Evolutionary conservation across 1,284 basidiomycete species (phyloP).

Genomic region (Tylopilus sp.): DNA sequence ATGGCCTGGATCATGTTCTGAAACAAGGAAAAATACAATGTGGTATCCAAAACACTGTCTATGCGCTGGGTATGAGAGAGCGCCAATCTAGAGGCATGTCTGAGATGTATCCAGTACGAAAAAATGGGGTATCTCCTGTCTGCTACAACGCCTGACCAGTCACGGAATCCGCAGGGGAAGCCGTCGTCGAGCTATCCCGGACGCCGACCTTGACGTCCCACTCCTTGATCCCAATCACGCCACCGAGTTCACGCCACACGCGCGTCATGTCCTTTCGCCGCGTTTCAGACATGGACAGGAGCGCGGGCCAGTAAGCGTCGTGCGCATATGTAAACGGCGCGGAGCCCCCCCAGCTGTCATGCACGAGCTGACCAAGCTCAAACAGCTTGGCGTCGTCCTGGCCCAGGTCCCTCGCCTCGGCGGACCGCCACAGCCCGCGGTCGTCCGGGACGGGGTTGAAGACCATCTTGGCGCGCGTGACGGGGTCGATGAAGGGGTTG

Average conservation of each 20-base stretch:
- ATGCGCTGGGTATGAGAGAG: not conserved
- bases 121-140: not conserved
- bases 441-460: constrained; percentile 53
- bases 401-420: constrained; percentile 18
- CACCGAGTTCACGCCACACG: constrained; percentile 63
- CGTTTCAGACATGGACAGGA: constrained; percentile 53
- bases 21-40: not conserved
- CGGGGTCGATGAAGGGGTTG: constrained; percentile 72
- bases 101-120: constrained; percentile 8
- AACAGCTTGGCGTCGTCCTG: constrained; percentile 52
- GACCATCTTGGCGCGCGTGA: constrained; percentile 68
- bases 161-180: not conserved
- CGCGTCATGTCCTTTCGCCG: constrained; percentile 48
- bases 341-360: constrained; percentile 57
- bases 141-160: constrained; percentile 14
- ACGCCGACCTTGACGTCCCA: constrained; percentile 46
- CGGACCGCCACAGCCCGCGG: constrained; percentile 23
- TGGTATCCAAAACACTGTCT: not conserved
- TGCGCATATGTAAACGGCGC: constrained; percentile 65
- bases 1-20: not conserved
- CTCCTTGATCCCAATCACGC: constrained; percentile 61
- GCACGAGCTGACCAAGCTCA: constrained; percentile 51
- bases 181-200: constrained; percentile 12
- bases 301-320: constrained; percentile 66
- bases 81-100: not conserved